These are phyloP conservation scores for Sphaerulina musiva DNA, from an alignment of 2,329 filamentous ascomycete genomes.

Conservation along the genomic window DNA sequence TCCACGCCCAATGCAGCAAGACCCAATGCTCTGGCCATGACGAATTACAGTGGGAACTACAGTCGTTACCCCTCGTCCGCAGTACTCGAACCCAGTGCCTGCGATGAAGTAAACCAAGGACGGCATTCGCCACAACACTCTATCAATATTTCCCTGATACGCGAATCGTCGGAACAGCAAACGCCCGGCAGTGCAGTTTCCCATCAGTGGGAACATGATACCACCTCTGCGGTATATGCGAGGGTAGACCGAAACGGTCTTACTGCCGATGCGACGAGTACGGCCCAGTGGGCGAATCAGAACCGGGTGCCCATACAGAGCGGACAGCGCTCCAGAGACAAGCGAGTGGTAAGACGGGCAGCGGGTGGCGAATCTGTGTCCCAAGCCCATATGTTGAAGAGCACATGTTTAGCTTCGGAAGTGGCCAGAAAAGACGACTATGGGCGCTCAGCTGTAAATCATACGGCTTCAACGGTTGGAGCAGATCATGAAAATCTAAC, in stretches of 20 bases:
- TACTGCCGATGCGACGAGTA: constrained; percentile 7
- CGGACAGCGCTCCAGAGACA: neutral
- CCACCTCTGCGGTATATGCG: constrained; percentile 8
- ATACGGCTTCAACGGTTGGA: neutral
- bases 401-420: neutral
- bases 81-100: neutral
- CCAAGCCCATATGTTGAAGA: neutral
- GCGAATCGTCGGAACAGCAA: neutral
- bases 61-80: neutral
- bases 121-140: neutral
- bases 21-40: neutral
- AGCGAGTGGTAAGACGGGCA: neutral
- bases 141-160: neutral
- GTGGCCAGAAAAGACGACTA: neutral
- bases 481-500: neutral
- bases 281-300: constrained; percentile 12
- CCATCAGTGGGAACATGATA: neutral
- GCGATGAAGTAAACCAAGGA: neutral
- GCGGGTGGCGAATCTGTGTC: neutral
- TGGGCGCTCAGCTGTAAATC: neutral
- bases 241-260: constrained; percentile 16
- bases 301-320: neutral
- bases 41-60: neutral
- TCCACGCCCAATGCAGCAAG: neutral
- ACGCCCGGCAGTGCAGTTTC: neutral